A percentile compares a stretch with the other conserved stretches of the same genome.
Conservation (phyloP, 2,329 filamentous ascomycete species). For the Didymella pinodella region DNA sequence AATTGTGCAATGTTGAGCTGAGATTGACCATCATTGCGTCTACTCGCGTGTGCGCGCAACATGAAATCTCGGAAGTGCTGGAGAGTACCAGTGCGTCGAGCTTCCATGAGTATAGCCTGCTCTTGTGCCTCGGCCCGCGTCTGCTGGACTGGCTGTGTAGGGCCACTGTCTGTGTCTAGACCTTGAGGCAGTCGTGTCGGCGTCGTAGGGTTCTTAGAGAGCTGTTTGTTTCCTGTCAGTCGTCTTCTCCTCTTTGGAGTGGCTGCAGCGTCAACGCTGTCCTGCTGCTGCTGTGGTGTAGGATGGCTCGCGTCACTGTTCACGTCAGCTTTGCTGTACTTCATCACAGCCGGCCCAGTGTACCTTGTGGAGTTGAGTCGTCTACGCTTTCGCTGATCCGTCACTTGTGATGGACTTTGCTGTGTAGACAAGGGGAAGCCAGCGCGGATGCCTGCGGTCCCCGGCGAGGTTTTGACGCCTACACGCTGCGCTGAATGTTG, state of each 20-base stretch:
- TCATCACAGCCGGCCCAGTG: not conserved
- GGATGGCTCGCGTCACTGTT: not conserved
- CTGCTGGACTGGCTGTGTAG: not conserved
- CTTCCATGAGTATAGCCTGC: not conserved
- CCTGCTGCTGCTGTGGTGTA: not conserved
- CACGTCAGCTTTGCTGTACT: not conserved
- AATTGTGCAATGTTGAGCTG: not conserved
- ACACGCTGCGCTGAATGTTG: not conserved
- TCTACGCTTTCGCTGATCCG: conserved; percentile 3
- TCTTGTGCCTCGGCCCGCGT: not conserved
- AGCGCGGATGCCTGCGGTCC: not conserved
- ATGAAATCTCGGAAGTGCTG: not conserved
- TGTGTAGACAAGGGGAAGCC: not conserved
- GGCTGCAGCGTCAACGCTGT: not conserved
- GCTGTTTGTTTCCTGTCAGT: not conserved
- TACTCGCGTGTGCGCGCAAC: not conserved
- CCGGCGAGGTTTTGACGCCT: not conserved
- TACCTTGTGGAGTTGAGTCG: conserved; percentile 1
- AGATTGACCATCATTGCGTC: not conserved
- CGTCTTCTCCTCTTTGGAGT: not conserved
- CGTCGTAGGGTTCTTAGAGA: not conserved
- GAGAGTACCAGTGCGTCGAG: not conserved
- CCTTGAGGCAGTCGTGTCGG: not conserved
- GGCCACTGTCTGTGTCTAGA: not conserved
- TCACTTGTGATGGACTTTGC: not conserved